Percentiles rank a stretch among this genome's conserved stretches.
Conservation (phyloP, 2,329 filamentous ascomycete genomes). For the Plenodomus lindquistii region DNA sequence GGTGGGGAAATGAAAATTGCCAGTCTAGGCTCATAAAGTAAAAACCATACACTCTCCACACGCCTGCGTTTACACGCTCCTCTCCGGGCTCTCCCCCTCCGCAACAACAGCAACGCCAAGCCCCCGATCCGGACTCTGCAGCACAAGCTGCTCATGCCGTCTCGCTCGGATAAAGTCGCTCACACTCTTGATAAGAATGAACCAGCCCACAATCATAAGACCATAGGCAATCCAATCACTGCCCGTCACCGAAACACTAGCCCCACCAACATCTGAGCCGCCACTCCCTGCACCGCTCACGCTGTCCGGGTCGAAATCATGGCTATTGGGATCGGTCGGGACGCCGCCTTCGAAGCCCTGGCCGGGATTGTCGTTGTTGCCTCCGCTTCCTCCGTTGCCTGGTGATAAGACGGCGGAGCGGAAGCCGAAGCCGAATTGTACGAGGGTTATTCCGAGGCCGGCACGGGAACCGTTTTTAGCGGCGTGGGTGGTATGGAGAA, state of each 20-base stretch:
- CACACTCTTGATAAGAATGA: constrained; percentile 91
- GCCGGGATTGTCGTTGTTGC: constrained; percentile 53
- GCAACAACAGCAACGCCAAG: constrained; percentile 84
- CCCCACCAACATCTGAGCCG: constrained; percentile 38
- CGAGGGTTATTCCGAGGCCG: constrained; percentile 89
- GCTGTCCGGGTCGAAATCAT: constrained; percentile 78
- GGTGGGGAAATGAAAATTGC: too few relatives aligned
- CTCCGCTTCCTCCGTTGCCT: constrained; percentile 22
- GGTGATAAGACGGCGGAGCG: constrained; percentile 57
- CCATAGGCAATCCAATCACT: constrained; percentile 90
- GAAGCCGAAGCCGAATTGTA: constrained; percentile 98
- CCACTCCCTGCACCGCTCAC: constrained; percentile 51
- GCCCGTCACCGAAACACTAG: constrained; percentile 63
- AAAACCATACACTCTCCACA: neutral
- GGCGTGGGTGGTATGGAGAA: constrained; percentile 95
- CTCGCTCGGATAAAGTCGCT: constrained; percentile 87
- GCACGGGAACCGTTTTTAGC: constrained; percentile 97
- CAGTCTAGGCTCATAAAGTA: neutral
- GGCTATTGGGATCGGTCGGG: constrained; percentile 85
- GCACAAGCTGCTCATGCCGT: constrained; percentile 87
- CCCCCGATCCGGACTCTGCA: constrained; percentile 90
- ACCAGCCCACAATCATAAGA: constrained; percentile 98
- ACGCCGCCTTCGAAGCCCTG: constrained; percentile 59
- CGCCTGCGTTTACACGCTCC: constrained; percentile 52
- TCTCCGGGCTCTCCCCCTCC: constrained; percentile 78